Conservation (phyloP, 257 asterid species). For the Solanum sejunctum region DNA sequence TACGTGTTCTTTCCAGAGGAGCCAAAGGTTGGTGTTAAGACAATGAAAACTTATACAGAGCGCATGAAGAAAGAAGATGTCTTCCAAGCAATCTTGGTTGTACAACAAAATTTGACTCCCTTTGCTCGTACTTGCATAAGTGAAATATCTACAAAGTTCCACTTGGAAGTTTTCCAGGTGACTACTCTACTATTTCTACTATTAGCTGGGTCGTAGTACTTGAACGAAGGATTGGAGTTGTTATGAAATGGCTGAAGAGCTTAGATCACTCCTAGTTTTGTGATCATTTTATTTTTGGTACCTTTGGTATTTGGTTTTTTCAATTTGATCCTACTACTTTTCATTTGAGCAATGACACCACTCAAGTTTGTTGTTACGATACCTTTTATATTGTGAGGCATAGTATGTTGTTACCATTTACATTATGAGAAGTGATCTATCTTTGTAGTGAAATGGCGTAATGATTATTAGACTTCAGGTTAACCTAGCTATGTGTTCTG, state of each 20-base stretch:
- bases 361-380: background rate
- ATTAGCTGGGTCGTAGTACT: background rate
- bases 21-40: slow-evolving; percentile 71
- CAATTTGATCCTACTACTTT: background rate
- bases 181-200: background rate
- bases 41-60: slow-evolving; percentile 60
- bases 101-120: slow-evolving; percentile 77
- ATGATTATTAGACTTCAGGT: background rate
- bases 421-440: background rate
- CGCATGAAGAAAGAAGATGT: slow-evolving; percentile 81
- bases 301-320: background rate
- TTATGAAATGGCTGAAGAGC: background rate
- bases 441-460: background rate
- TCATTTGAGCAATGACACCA: background rate
- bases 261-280: background rate
- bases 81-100: slow-evolving; percentile 57
- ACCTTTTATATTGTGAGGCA: background rate
- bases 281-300: background rate
- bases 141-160: slow-evolving; percentile 71
- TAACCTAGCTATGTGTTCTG: background rate
- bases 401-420: background rate
- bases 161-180: slow-evolving; percentile 84
- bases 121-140: slow-evolving; percentile 49
- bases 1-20: slow-evolving; percentile 87
- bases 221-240: background rate